Base-by-base conservation (phyloP, 257 asterid genomes). In the Penstemon eatonii region DNA sequence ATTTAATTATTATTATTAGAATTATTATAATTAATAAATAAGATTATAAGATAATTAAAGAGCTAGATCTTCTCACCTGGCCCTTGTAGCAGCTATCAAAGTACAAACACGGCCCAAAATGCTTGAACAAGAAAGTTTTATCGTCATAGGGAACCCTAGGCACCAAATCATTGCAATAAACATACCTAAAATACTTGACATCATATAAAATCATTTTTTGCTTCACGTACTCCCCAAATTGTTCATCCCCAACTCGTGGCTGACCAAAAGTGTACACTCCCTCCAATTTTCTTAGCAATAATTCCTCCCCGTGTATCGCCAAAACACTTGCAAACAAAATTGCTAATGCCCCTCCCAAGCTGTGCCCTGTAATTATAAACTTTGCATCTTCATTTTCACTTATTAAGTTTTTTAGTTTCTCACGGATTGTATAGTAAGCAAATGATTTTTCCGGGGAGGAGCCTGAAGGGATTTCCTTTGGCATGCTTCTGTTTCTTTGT, bases 221-320 rank as follows among this genome's bases (percentile, higher is more conserved):
- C 82, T 75, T 82, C 92, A 87, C 81, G 39, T 73, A 87, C 62
- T 75, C 82, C 52, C 96, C 97, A 73, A 90, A 86, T 66, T 81
- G 70, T 77, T 65, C 74, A 67, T 90, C 72, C 19, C 97, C 97
- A 65, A 87, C 86, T 19, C 96, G 86, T 6, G 97, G 97, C 66
- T 90, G 97, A 43, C 96, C 97, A 56, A 82, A 90, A 3, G 95
- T 84, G 82, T 87, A 84, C 8, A 87, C 94, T 58, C 95, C 97
- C 69, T 86, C 90, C 79, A 86, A 9, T 37, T 75, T 80, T 4
- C 64, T 50, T 68, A 90, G 73, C 69, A 90, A 0, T 61, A 25
- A 8, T 43, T 87, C 74, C 83, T 89, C 95, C 39, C 76, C 87
- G 37, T 89, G 95, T 3, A 84, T 55, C 0, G 67, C 56, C 7